These are phyloP conservation scores for Candida sanyaensis DNA, from an alignment of 1,139 yeast genomes.

Conservation along the genomic window DNA sequence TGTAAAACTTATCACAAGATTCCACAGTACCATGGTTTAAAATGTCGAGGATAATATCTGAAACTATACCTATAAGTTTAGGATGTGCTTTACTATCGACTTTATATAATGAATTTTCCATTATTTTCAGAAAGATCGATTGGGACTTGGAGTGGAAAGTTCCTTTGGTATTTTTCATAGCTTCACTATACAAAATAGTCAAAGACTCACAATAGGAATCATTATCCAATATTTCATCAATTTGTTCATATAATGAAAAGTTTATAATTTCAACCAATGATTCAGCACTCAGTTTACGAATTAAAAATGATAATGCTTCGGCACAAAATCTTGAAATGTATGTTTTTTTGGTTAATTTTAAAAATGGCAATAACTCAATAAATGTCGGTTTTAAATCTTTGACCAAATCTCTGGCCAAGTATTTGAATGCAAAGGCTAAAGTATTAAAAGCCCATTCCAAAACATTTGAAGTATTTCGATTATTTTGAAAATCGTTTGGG, in stretches of 20 bases:
- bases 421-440: slow-evolving; percentile 87
- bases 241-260: slow-evolving; percentile 53
- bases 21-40: slow-evolving; percentile 63
- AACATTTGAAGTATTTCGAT: slow-evolving; percentile 56
- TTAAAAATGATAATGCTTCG: slow-evolving; percentile 82
- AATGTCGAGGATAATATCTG: slow-evolving; percentile 62
- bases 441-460: slow-evolving; percentile 86
- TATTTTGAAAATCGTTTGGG: slow-evolving; percentile 47
- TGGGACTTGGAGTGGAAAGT: slow-evolving; percentile 74
- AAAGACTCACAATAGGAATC: slow-evolving; percentile 56
- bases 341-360: slow-evolving; percentile 53
- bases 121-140: slow-evolving; percentile 46
- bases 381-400: slow-evolving; percentile 71
- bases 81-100: slow-evolving; percentile 14
- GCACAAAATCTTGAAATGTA: slow-evolving; percentile 84
- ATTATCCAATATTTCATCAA: slow-evolving; percentile 29
- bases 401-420: slow-evolving; percentile 64
- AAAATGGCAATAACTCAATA: slow-evolving; percentile 61
- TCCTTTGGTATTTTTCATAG: slow-evolving; percentile 72
- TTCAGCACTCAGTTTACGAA: slow-evolving; percentile 64
- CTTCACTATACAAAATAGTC: slow-evolving; percentile 65
- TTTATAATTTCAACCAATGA: slow-evolving; percentile 49
- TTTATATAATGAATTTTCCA: slow-evolving; percentile 34
- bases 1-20: slow-evolving; percentile 50
- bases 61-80: slow-evolving; percentile 42